Base-by-base conservation (phyloP, 1,284 basidiomycete species). In the Ustilago sp. region DNA sequence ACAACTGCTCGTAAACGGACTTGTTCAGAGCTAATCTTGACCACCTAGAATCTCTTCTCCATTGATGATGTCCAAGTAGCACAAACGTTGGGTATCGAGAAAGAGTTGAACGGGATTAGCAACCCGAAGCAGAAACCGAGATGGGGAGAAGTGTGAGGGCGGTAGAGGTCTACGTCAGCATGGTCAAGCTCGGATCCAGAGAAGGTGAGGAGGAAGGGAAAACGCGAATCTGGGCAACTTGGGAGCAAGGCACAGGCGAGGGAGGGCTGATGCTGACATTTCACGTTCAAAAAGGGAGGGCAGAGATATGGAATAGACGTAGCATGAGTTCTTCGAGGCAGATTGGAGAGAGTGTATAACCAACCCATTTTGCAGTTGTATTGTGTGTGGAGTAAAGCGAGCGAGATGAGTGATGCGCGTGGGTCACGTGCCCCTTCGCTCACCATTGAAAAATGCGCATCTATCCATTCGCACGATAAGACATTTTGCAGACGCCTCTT, bases 401-500 rank as follows among this genome's bases (percentile, higher is more conserved):
- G 13, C 13, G 11, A 19, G 5, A 15, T 23, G 32, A 11, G 13
- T 23, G 55, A 62, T 50, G 43, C 15, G 39, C 41, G 15, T 31
- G 50, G 23, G 23, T 28, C 23, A 28, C 23, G 23, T 28, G 23
- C 23, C 3, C 23, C 3, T 28, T 28, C 23, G 3, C 23, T 3
- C 23, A 28, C 23, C 23, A 28, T 28, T 28, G 23, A 28, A 28
- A 28, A 28, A 28, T 28, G 3, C 23, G 23, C 3, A 28, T 28
- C 23, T 28, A 28, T 28, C 23, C 23, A 28, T 28, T 28, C 23
- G 23, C 23, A 28, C 23, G 23, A 28, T 28, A 28, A 28, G 2
- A 28, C 23, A 28, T 28, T 28, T 28, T 19, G n/a, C 23, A 11
- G 13, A 36, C 35, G 39, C 53, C 68, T 59, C 64, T 73, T 73